A percentile compares a stretch with the other conserved stretches of the same genome.
Evolutionary conservation across 164 flowering plant genomes (phyloP).

Genomic region (Stephania japonica): DNA sequence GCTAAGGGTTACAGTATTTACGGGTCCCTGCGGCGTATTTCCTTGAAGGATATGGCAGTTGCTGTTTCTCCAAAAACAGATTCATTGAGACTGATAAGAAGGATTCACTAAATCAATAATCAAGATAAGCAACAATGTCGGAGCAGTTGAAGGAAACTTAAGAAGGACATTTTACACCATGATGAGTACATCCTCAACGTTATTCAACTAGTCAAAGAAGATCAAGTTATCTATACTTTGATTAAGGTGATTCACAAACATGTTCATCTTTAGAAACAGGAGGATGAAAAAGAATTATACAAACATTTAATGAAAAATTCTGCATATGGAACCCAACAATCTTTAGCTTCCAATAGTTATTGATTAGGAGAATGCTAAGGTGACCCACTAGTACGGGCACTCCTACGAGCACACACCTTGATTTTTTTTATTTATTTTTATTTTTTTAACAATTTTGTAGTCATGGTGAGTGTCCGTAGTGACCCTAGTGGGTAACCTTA

Average conservation of each 20-base stretch:
- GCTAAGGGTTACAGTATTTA: constrained; percentile 20
- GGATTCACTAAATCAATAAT: background rate
- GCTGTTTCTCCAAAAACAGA: constrained; percentile 82
- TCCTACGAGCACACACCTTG: too few species aligned
- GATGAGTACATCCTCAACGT: background rate
- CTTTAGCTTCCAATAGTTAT: background rate
- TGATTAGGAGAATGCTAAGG: too few species aligned
- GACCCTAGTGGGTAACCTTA: too few species aligned
- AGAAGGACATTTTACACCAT: background rate
- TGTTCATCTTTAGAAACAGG: background rate
- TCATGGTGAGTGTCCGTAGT: too few species aligned
- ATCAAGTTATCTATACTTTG: background rate
- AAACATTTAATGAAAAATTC: background rate
- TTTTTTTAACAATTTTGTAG: too few species aligned
- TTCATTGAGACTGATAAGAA: constrained; percentile 66
- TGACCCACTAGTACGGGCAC: too few species aligned
- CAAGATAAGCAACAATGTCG: background rate
- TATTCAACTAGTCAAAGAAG: background rate
- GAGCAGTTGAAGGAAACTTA: background rate
- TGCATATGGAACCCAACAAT: background rate
- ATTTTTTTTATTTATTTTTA: too few species aligned
- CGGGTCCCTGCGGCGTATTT: constrained; percentile 91
- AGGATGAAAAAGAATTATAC: background rate
- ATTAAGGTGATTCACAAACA: background rate
- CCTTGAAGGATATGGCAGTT: constrained; percentile 72